These are phyloP conservation scores for Mycena belliarum DNA, from an alignment of 768 basidiomycete species.

Conservation along the genomic window DNA sequence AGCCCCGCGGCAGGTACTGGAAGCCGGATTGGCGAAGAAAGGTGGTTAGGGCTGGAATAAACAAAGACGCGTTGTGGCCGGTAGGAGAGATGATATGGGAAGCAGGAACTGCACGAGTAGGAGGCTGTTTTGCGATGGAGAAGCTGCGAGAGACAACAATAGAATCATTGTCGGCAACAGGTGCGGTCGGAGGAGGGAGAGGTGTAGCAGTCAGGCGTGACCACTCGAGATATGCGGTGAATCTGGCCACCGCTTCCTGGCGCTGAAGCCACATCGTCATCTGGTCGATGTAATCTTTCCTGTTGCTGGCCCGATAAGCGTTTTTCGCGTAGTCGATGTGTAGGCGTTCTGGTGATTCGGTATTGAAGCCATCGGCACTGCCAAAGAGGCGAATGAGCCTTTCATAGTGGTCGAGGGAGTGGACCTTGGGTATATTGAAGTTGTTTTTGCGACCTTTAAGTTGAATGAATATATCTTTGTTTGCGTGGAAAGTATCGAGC, in stretches of 20 bases:
- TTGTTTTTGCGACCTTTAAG: constrained; percentile 22
- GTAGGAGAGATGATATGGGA: not conserved
- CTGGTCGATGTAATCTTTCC: constrained; percentile 29
- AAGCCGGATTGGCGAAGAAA: not conserved
- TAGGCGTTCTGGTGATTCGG: constrained; percentile 23
- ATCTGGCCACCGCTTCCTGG: constrained; percentile 25
- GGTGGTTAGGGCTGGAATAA: not conserved
- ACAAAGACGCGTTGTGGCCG: not conserved
- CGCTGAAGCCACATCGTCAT: constrained; percentile 36
- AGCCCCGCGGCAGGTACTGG: not conserved
- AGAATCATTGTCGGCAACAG: not conserved
- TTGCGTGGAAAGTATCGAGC: constrained; percentile 26
- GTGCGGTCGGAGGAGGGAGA: not conserved
- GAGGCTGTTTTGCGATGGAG: not conserved
- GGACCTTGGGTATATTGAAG: constrained; percentile 39
- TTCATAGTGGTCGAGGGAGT: constrained; percentile 30
- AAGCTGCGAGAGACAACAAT: not conserved
- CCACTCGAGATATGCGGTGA: not conserved
- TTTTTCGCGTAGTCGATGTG: constrained; percentile 27
- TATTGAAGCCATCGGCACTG: constrained; percentile 29
- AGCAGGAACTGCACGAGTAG: not conserved
- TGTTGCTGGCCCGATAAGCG: constrained; percentile 25
- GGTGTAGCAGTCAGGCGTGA: not conserved
- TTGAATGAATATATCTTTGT: constrained; percentile 29
- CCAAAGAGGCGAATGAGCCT: constrained; percentile 25